Percentiles rank a stretch among this genome's conserved stretches.
Conservation (phyloP, 768 basidiomycete genomes). For the Leccinum rimulosum region DNA sequence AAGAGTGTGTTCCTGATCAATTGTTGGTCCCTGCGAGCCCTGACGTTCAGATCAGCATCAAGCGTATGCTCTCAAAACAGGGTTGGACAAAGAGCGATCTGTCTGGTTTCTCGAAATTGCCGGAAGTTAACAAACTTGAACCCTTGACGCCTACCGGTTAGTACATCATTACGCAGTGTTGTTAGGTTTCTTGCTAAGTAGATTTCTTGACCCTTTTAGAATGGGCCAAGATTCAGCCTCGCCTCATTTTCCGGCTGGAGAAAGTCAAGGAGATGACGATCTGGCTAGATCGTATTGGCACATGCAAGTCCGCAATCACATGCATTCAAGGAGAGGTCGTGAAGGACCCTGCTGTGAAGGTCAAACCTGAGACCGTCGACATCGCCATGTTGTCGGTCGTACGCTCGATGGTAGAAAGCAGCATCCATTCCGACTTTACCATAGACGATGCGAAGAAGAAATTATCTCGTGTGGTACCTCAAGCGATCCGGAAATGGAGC, state of each 20-base stretch:
- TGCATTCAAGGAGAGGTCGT: neutral
- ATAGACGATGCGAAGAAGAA: neutral
- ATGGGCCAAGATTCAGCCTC: conserved; percentile 9
- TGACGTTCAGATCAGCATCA: conserved; percentile 8
- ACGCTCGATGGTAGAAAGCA: neutral
- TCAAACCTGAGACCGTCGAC: conserved; percentile 4
- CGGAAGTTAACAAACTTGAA: conserved; percentile 8
- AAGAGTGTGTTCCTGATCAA: conserved; percentile 1
- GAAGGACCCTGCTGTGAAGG: neutral
- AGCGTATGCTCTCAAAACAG: neutral
- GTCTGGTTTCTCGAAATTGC: neutral
- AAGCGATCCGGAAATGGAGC: conserved; percentile 7
- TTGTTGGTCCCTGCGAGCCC: neutral
- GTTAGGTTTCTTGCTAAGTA: no score
- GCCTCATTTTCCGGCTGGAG: neutral
- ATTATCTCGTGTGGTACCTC: neutral
- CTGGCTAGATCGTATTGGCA: neutral
- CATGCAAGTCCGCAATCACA: no score
- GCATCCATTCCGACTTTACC: neutral
- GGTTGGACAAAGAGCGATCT: neutral
- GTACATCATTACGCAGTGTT: neutral
- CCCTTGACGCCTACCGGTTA: conserved; percentile 10
- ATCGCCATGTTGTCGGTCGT: conserved; percentile 1
- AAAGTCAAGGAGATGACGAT: neutral
- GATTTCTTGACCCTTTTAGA: neutral